Base-by-base conservation (phyloP, 2,329 filamentous ascomycete genomes). In the Colletotrichum viniferum region DNA sequence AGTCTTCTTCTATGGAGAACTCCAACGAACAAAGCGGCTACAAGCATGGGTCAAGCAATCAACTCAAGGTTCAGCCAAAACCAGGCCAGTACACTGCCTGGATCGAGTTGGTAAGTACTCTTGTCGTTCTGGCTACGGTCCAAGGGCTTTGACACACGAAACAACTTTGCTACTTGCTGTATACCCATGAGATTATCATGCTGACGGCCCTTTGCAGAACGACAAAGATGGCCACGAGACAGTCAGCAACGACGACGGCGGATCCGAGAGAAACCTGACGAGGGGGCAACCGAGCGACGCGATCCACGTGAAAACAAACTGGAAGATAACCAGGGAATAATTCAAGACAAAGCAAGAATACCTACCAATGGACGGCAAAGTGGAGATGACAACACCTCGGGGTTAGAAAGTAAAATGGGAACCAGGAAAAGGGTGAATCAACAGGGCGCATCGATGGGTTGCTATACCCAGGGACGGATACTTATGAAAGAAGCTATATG, bases 1-100 rank as follows among this genome's bases (percentile, higher is more conserved):
- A 82, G 5, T 81, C 81, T 0, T 83, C 82, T 7, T 78, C 79
- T 43, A 67, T 82, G 4, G 69, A 78, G 10, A 81, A 84, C 28
- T 80, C 73, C 56, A 76, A 79, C 28, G 74, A 77, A 24, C 69
- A 67, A 13, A 75, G 56, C 13, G 73, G 69, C 7, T 72, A 43
- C 63, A 72, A 69, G 28, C 16, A 32, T 24, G 76, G 72, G n/a
- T 77, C 62, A 14, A 64, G 63, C 36, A 64, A 43, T 14, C 68
- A 63, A 5, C 26, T 66, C 14, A 67, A 71, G 32, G 72, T 65
- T 4, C 72, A 65, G 26, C 66, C 72, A 24, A 74, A 71, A 13
- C 72, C 72, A 16, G 34, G 72, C 21, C 72, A 74, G 32, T 55
- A 60, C 48, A 69, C 58, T 38, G 75, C 30, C 34, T 73, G 69